Conservation (phyloP, 2,329 filamentous ascomycete species). For the Talaromyces piceae region DNA sequence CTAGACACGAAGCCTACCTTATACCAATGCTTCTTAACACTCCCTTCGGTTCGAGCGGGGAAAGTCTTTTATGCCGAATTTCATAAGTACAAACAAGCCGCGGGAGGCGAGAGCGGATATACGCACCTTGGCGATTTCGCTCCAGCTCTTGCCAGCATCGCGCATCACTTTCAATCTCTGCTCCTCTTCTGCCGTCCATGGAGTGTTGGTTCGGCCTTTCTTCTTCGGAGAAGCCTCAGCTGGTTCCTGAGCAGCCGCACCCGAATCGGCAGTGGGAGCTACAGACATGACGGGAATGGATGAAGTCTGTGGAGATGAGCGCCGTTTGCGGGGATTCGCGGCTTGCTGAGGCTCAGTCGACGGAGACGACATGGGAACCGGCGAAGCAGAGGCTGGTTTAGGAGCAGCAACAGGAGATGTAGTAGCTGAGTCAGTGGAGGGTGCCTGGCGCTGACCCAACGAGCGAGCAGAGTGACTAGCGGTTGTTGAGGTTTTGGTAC, state of each 20-base stretch:
- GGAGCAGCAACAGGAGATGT: slow-evolving; percentile 22
- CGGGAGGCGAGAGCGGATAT: background rate
- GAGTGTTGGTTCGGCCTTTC: slow-evolving; percentile 96
- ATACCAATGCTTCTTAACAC: slow-evolving; percentile 99
- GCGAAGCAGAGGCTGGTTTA: slow-evolving; percentile 26
- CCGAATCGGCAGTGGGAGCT: slow-evolving; percentile 21
- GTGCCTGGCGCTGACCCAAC: slow-evolving; percentile 31
- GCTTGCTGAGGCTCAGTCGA: slow-evolving; percentile 1
- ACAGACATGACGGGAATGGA: slow-evolving; percentile 31
- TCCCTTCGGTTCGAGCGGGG: slow-evolving; percentile 86
- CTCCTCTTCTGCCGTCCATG: slow-evolving; percentile 94
- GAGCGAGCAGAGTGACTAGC: slow-evolving; percentile 30
- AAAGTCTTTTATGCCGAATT: slow-evolving; percentile 62
- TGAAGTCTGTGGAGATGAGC: slow-evolving; percentile 32
- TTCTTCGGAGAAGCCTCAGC: slow-evolving; percentile 47
- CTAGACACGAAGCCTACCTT: slow-evolving; percentile 64
- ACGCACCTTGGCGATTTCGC: slow-evolving; percentile 92
- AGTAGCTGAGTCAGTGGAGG: slow-evolving; percentile 28
- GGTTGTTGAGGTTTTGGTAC: slow-evolving; percentile 33
- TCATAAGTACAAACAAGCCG: slow-evolving; percentile 3
- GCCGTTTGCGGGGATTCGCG: slow-evolving; percentile 39
- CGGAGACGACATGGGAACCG: slow-evolving; percentile 3
- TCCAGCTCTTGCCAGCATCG: slow-evolving; percentile 90
- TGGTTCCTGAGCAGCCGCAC: slow-evolving; percentile 14
- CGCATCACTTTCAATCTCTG: slow-evolving; percentile 88